A percentile compares a stretch with the other conserved stretches of the same genome.
Evolutionary conservation across 1,284 basidiomycete genomes (phyloP).

Genomic region (Hemileia vastatrix): DNA sequence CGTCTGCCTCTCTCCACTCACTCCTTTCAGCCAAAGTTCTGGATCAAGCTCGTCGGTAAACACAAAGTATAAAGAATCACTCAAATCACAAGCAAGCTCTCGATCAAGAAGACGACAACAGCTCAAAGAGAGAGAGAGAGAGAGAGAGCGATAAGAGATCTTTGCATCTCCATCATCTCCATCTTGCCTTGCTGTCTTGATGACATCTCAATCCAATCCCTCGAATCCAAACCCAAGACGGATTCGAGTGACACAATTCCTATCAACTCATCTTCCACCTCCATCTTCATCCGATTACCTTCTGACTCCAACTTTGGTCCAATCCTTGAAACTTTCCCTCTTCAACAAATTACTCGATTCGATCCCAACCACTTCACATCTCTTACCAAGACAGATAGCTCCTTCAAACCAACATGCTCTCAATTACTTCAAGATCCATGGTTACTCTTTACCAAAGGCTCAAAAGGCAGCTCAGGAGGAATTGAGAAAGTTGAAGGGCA

Average conservation of each 20-base stretch:
- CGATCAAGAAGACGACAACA: no score
- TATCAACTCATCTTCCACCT: background rate
- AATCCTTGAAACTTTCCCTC: background rate
- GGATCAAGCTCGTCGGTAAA: no score
- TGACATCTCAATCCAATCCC: no score
- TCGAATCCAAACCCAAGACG: no score
- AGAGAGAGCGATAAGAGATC: no score
- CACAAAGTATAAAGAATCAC: no score
- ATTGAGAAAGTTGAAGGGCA: constrained; percentile 20
- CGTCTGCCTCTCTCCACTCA: no score
- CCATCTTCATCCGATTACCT: background rate
- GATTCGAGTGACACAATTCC: background rate
- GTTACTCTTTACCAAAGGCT: constrained; percentile 32
- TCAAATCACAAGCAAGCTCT: no score
- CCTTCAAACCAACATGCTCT: constrained; percentile 27
- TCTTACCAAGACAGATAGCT: constrained; percentile 28
- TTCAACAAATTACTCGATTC: constrained; percentile 24
- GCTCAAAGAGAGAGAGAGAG: no score
- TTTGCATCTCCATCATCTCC: no score
- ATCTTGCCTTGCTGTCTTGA: no score
- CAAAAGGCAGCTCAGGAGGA: constrained; percentile 30
- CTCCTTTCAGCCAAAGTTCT: no score
- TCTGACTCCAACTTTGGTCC: background rate
- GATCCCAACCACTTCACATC: constrained; percentile 26
- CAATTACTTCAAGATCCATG: constrained; percentile 26